phyloP scores from a whole-genome alignment of 768 basidiomycete species.

The Cystobasidium tubakii region DNA sequence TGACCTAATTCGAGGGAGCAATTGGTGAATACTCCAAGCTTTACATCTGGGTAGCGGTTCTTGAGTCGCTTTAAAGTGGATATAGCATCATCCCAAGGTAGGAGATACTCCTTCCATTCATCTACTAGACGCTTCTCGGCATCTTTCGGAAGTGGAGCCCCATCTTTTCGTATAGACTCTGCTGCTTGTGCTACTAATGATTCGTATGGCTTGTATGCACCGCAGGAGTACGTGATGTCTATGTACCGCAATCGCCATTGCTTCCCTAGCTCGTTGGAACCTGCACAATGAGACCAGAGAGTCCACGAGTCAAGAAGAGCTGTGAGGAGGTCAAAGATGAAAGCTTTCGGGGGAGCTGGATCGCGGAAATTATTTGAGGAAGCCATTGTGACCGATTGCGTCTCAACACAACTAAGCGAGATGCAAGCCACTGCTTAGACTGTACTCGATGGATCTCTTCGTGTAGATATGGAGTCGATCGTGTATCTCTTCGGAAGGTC shows the following conservation, averaged over 20 bases:
- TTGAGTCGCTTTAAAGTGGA: not conserved
- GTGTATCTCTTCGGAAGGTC: too few species aligned
- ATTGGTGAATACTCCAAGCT: conserved; percentile 9
- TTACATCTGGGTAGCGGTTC: not conserved
- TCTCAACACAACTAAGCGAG: too few species aligned
- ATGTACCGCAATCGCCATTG: conserved; percentile 7
- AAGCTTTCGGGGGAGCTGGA: not conserved
- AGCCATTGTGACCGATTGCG: not conserved
- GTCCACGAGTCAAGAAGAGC: conserved; percentile 5
- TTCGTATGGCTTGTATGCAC: conserved; percentile 16
- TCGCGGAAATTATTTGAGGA: not conserved
- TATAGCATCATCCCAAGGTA: not conserved
- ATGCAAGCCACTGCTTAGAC: too few species aligned
- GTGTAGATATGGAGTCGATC: too few species aligned
- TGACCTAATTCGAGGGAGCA: not conserved
- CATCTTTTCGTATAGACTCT: not conserved
- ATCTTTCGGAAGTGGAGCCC: conserved; percentile 7
- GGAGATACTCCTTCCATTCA: not conserved
- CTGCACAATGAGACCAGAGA: not conserved
- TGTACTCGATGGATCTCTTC: too few species aligned
- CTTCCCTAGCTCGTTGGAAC: not conserved
- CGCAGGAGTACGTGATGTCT: not conserved
- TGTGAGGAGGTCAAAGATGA: conserved; percentile 2
- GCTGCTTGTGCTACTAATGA: not conserved
- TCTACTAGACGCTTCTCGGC: not conserved